phyloP scores from a whole-genome alignment of 768 basidiomycete species.

The Suillus variegatus region DNA sequence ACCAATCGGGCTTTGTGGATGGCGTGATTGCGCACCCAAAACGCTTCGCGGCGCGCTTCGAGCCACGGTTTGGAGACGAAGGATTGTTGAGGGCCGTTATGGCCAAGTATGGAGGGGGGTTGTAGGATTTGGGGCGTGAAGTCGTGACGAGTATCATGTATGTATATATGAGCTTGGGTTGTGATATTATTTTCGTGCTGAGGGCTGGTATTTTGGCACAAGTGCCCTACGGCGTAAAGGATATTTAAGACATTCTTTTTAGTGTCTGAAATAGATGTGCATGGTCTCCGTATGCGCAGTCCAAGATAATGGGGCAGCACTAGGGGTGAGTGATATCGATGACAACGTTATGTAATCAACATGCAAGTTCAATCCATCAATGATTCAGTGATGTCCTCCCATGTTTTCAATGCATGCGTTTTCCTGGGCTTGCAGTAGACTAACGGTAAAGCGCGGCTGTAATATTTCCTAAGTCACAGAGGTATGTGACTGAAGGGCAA shows the following conservation, averaged over 20 bases:
- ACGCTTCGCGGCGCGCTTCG: conserved; percentile 60
- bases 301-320: too few species aligned
- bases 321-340: too few species aligned
- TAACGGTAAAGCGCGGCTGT: too few species aligned
- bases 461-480: too few species aligned
- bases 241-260: neutral
- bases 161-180: neutral
- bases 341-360: too few species aligned
- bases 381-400: too few species aligned
- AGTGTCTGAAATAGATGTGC: neutral
- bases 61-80: conserved; percentile 40
- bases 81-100: conserved; percentile 27
- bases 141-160: neutral
- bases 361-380: too few species aligned
- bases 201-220: neutral
- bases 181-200: neutral
- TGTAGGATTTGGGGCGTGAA: conserved; percentile 9
- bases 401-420: too few species aligned
- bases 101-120: conserved; percentile 21
- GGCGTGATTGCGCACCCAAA: conserved; percentile 64
- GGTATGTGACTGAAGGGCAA: too few species aligned
- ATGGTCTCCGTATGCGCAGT: too few species aligned
- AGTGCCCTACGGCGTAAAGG: neutral
- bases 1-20: conserved; percentile 61
- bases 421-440: too few species aligned